Evolutionary conservation across 2,329 filamentous ascomycete species (phyloP).

Genomic region (Trichoderma cornu-damae): DNA sequence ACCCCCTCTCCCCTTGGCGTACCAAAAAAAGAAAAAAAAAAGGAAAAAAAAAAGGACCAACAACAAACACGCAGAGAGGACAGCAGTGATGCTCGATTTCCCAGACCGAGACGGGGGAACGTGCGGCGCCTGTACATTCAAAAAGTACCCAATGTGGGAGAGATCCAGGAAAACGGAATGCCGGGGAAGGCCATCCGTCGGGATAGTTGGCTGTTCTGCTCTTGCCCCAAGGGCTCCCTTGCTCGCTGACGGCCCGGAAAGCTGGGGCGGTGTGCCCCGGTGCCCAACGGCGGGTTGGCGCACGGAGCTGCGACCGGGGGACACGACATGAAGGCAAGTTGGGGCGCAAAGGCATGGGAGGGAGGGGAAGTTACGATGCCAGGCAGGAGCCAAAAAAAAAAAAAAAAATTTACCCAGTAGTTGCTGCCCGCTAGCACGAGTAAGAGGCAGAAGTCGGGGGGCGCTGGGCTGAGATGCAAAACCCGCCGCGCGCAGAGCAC

Average conservation of each 20-base stretch:
- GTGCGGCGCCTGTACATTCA: background rate
- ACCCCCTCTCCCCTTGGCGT: too few species aligned
- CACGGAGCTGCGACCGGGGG: background rate
- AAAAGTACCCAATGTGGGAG: background rate
- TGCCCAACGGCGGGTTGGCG: conserved; percentile 8
- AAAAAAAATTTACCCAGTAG: too few species aligned
- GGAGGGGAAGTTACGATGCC: too few species aligned
- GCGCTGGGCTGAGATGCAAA: too few species aligned
- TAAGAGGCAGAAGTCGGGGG: too few species aligned
- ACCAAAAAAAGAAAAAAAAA: background rate
- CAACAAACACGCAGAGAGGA: background rate
- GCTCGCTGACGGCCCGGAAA: conserved; percentile 15
- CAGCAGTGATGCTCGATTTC: conserved; percentile 7
- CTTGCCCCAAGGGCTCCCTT: background rate
- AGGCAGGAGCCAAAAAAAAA: too few species aligned
- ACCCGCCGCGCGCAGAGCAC: too few species aligned
- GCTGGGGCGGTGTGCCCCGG: conserved; percentile 18
- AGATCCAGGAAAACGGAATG: conserved; percentile 17
- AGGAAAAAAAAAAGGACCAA: background rate
- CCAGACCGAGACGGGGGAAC: conserved; percentile 12
- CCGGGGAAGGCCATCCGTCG: conserved; percentile 18
- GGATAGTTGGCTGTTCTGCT: background rate
- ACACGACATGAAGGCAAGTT: background rate
- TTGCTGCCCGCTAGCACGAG: too few species aligned
- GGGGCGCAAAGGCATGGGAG: too few species aligned